These are phyloP conservation scores for Odontarrhena argentea DNA, from an alignment of 345 rosid species.

Conservation along the genomic window DNA sequence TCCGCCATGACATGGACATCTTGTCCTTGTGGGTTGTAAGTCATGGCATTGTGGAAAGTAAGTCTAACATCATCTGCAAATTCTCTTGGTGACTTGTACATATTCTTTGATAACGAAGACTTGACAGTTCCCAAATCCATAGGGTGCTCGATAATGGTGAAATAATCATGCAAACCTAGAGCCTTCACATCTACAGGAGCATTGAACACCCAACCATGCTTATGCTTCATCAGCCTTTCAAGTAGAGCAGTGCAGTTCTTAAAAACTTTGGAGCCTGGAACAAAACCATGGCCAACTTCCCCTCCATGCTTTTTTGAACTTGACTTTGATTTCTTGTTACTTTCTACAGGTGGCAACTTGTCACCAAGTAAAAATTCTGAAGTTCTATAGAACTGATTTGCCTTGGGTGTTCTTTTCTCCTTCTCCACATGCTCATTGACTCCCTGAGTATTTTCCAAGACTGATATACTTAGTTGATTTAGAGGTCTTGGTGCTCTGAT, in stretches of 20 bases:
- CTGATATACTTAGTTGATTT: constrained; percentile 70
- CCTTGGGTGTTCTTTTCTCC: constrained; percentile 98
- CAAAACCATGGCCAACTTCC: constrained; percentile 61
- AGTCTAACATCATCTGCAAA: constrained; percentile 99
- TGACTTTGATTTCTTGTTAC: constrained; percentile 83
- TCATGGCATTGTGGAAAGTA: constrained; percentile 94
- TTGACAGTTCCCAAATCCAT: constrained; percentile 98
- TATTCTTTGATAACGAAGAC: constrained; percentile 62
- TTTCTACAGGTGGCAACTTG: constrained; percentile 95
- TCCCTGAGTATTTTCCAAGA: constrained; percentile 72
- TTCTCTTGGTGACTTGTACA: constrained; percentile 89
- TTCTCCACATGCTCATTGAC: constrained; percentile 71
- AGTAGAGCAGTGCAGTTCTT: constrained; percentile 78
- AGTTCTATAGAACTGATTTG: constrained; percentile 89
- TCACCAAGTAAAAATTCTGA: constrained; percentile 98
- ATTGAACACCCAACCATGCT: constrained; percentile 97
- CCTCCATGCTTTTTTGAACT: constrained; percentile 79
- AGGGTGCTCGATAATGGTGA: constrained; percentile 74
- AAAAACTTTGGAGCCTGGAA: constrained; percentile 57
- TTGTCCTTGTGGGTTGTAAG: constrained; percentile 93
- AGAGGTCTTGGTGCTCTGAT: constrained; percentile 71
- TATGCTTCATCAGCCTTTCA: constrained; percentile 91
- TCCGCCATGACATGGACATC: constrained; percentile 96
- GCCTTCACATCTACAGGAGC: constrained; percentile 80
- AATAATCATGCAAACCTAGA: constrained; percentile 88